Evolutionary conservation across 2,329 filamentous ascomycete genomes (phyloP), one percentile per base, ranked within the genome.

Genomic region (Helicocarpus griseus): DNA sequence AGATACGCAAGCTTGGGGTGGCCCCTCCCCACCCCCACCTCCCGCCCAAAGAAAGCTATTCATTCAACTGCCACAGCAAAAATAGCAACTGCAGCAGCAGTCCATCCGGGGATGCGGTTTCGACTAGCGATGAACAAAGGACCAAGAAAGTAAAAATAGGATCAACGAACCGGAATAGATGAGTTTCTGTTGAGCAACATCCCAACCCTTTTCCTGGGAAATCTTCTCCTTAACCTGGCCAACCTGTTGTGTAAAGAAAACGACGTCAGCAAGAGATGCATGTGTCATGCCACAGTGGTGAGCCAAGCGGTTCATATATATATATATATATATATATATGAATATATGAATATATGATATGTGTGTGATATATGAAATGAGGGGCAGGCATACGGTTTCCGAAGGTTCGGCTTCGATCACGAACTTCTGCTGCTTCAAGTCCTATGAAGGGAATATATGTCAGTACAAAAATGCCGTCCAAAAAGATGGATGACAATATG

Each of bases 401-500:
- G 86, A 84, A 57, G 90, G 88, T 71, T 97, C 90, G 66, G 89
- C 88, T 61, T 97, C 91, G 77, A 98, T 86, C 65, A 85, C 83
- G 75, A 98, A 98, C 78, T 96, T 96, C 71, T 96, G 87, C 73
- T 97, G 93, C 79, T 96, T 97, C 66, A 98, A 80, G 77, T 98
- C 93, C 90, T 96, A 56, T 49, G 46, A 35, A 41, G 57, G 57
- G 44, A 39, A 43, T 43, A 13, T 48, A 45, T n/a, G 35, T 26
- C 33, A 43, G 29, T 38, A 17, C 35, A 41, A 22, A 40, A 40
- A 22, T n/a, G 19, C 8, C 3, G 4, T 28, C 7, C 21, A 22
- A 17, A 21, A 14, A 38, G 8, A 36, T 29, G 22, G 26, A 33
- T 19, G n/a, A n/a, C n/a, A n/a, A n/a, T n/a, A n/a, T n/a, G n/a